Evolutionary conservation across 108 stramenopile species (phyloP).

Genomic region (Skeletonema marinoi): DNA sequence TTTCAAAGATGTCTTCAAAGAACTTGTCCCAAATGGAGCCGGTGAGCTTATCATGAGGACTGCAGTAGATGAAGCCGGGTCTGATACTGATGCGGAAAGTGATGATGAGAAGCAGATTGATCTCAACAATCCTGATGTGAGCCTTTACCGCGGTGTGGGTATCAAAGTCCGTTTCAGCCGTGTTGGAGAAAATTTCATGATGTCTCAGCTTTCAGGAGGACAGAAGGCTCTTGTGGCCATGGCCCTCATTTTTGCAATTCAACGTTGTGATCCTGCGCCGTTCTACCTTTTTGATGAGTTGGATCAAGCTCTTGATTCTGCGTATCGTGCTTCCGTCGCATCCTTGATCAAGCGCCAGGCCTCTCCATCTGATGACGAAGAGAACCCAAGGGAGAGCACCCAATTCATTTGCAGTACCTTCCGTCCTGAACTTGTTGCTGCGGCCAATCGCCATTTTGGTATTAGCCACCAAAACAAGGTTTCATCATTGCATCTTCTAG

Average conservation of each 20-base stretch:
- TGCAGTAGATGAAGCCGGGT: constrained; percentile 65
- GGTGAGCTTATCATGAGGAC: constrained; percentile 95
- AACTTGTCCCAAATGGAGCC: constrained; percentile 95
- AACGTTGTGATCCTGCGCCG: constrained; percentile 98
- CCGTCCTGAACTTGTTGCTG: constrained; percentile 95
- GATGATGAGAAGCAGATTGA: constrained; percentile 54
- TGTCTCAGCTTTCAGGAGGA: constrained; percentile 98
- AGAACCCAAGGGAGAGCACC: constrained; percentile 56
- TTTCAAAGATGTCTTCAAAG: constrained; percentile 96
- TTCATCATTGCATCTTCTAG: constrained; percentile 75
- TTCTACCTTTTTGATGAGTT: constrained; percentile 99
- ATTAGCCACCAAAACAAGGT: constrained; percentile 92
- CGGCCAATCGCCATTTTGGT: constrained; percentile 87
- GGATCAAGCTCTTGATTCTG: constrained; percentile 96
- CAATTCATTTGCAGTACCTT: constrained; percentile 99
- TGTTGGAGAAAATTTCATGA: constrained; percentile 88
- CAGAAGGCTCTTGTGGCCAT: constrained; percentile 99
- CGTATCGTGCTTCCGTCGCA: constrained; percentile 95
- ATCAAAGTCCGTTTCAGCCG: constrained; percentile 93
- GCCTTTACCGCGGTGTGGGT: constrained; percentile 87
- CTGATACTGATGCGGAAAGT: constrained; percentile 49
- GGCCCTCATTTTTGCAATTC: constrained; percentile 98
- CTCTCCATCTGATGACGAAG: constrained; percentile 80
- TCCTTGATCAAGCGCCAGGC: constrained; percentile 95
- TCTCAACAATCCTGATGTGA: constrained; percentile 75